Evolutionary conservation across 2,329 filamentous ascomycete genomes (phyloP).

Genomic region (Pseudofabraea citricarpa): DNA sequence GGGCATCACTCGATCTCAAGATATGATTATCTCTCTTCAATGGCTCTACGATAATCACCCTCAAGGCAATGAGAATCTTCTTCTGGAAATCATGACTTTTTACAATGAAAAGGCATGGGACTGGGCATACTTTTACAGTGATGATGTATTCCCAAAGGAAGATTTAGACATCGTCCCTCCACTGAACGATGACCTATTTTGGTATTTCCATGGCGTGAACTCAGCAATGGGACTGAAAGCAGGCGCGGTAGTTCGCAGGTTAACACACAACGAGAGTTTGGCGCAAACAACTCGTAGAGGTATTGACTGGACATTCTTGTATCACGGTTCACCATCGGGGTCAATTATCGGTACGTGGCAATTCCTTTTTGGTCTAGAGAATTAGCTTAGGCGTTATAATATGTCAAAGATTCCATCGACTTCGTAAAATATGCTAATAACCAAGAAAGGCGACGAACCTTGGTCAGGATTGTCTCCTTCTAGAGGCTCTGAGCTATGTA

Average conservation of each 20-base stretch:
- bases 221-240: slow-evolving; percentile 31
- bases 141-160: slow-evolving; percentile 13
- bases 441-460: slow-evolving; percentile 33
- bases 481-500: slow-evolving; percentile 29
- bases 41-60: slow-evolving; percentile 29
- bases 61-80: slow-evolving; percentile 13
- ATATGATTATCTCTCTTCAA: slow-evolving; percentile 30
- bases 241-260: slow-evolving; percentile 35
- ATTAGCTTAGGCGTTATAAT: too few relatives aligned
- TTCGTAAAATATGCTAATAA: too few relatives aligned
- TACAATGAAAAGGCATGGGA: slow-evolving; percentile 15
- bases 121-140: slow-evolving; percentile 17
- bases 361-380: not conserved
- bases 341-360: slow-evolving; percentile 36
- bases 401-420: too few relatives aligned
- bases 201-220: slow-evolving; percentile 35
- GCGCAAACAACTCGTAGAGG: slow-evolving; percentile 32
- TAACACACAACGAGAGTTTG: slow-evolving; percentile 32
- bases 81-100: slow-evolving; percentile 27
- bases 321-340: slow-evolving; percentile 36
- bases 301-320: slow-evolving; percentile 31
- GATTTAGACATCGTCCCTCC: slow-evolving; percentile 5
- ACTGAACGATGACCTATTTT: slow-evolving; percentile 6
- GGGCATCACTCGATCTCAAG: slow-evolving; percentile 13
- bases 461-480: slow-evolving; percentile 26